Base-by-base conservation (phyloP, 2,329 filamentous ascomycete genomes). In the Penicillium oxalicum region DNA sequence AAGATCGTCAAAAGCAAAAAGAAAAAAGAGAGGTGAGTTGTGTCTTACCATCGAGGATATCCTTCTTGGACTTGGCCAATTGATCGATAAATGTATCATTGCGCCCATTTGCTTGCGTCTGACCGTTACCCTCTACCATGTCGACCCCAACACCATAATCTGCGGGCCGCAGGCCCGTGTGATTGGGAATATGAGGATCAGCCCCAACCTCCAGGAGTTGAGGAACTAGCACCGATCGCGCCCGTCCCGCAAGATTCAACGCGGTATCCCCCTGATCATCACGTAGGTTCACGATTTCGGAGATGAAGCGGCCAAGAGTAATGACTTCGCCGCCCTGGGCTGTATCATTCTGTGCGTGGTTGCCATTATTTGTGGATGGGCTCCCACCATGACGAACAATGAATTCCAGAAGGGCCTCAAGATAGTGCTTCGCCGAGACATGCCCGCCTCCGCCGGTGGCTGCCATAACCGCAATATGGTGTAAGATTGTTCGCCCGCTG, bases 181-280 rank as follows among this genome's bases (percentile, higher is more conserved):
- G 83, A 62, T 98, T 98, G 5, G 89, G 81, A 61, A 97, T 91
- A 45, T 86, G 83, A n/a, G 90, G 86, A 67, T 97, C 90, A 1
- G 93, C 93, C 48, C 91, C 90, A 38, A 98, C 91, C 70, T 98
- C 93, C 9, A 97, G 77, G 29, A 98, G 76, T 65, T 98, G 93
- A n/a, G 90, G 91, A 49, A 97, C 95, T 60, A 98, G 95, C 61
- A 89, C 94, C 65, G 95, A 97, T 24, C 90, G 89, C 57, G 96
- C 95, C 52, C 93, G 80, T 1, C 93, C 91, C 2, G 91, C 93
- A 53, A 97, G 85, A 59, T 96, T 96, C 18, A 98, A 76, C 0
- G 93, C 93, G 0, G 93, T 98, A 63, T 98, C 95, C 0, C 93
- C 93, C 32, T 87, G 87, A 61, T 91, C 90, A 68, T 98, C 93